Percentiles rank a stretch among this genome's conserved stretches.
phyloP scores from a whole-genome alignment of 2,329 filamentous ascomycete genomes.

The Pseudocercospora cruenta region DNA sequence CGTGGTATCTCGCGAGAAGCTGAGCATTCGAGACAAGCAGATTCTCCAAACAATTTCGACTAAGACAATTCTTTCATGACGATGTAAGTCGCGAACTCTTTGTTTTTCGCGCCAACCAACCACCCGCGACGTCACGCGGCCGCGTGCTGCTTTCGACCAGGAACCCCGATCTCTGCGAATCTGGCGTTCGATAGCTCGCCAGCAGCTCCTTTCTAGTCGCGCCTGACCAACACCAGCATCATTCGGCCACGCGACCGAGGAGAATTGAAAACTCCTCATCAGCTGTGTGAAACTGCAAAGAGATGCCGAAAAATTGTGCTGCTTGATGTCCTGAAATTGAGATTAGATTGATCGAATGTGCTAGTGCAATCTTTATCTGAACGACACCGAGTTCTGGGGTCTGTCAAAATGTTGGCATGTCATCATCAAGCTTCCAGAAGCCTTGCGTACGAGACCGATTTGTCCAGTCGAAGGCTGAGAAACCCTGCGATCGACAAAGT shows the following conservation, averaged over 20 bases:
- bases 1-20: too few species aligned
- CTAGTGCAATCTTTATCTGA: constrained; percentile 3
- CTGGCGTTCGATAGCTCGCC: not conserved
- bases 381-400: not conserved
- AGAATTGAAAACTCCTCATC: not conserved
- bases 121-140: not conserved
- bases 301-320: not conserved
- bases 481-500: not conserved
- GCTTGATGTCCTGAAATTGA: not conserved
- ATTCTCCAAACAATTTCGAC: too few species aligned
- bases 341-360: constrained; percentile 3
- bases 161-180: not conserved
- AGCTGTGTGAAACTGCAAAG: not conserved
- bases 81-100: not conserved
- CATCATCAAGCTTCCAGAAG: not conserved
- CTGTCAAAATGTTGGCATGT: not conserved
- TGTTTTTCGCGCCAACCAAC: not conserved
- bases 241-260: not conserved
- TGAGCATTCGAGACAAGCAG: too few species aligned
- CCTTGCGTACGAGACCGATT: constrained; percentile 2
- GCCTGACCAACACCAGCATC: not conserved
- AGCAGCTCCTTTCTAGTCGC: not conserved
- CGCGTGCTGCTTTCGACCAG: not conserved
- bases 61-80: not conserved
- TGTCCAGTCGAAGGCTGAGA: not conserved